Percentiles rank a stretch among this genome's conserved stretches.
Conservation (phyloP, 2,329 filamentous ascomycete species). For the Helicocarpus griseus region DNA sequence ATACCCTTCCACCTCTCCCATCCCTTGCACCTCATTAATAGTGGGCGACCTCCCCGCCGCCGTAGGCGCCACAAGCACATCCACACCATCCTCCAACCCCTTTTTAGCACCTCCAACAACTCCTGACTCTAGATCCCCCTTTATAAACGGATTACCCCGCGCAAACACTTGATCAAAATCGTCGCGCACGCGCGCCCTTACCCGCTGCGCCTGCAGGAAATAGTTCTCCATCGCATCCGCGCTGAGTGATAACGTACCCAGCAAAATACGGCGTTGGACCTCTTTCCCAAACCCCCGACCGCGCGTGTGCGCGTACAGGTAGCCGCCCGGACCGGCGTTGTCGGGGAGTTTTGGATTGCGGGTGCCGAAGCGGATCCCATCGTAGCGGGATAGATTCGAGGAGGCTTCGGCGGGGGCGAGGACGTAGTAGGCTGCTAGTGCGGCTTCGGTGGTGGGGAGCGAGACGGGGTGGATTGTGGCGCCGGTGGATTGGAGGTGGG, state of each 20-base stretch:
- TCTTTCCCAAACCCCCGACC: conserved; percentile 70
- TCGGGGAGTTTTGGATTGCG: conserved; percentile 41
- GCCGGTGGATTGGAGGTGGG: conserved; percentile 52
- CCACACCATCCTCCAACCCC: conserved; percentile 54
- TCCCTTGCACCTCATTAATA: conserved; percentile 44
- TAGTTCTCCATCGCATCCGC: conserved; percentile 92
- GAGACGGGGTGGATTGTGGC: conserved; percentile 66
- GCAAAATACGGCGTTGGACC: conserved; percentile 74
- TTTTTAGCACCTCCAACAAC: too few relatives aligned
- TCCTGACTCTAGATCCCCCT: neutral
- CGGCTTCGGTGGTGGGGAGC: conserved; percentile 72
- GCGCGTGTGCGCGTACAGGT: conserved; percentile 65
- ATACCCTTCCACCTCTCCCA: conserved; percentile 59
- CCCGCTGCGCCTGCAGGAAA: conserved; percentile 85
- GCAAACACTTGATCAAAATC: conserved; percentile 79
- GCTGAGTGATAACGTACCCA: conserved; percentile 84
- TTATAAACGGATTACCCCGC: conserved; percentile 54
- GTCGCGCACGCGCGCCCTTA: conserved; percentile 69
- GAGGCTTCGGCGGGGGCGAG: conserved; percentile 90
- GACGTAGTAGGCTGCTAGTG: conserved; percentile 88
- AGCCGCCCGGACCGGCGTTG: conserved; percentile 42
- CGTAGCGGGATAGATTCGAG: conserved; percentile 93
- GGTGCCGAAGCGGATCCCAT: conserved; percentile 84
- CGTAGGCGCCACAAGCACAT: conserved; percentile 81
- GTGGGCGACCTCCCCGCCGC: conserved; percentile 65